These are phyloP conservation scores for Candida albicans DNA, from an alignment of 1,139 yeast species.

Conservation along the genomic window DNA sequence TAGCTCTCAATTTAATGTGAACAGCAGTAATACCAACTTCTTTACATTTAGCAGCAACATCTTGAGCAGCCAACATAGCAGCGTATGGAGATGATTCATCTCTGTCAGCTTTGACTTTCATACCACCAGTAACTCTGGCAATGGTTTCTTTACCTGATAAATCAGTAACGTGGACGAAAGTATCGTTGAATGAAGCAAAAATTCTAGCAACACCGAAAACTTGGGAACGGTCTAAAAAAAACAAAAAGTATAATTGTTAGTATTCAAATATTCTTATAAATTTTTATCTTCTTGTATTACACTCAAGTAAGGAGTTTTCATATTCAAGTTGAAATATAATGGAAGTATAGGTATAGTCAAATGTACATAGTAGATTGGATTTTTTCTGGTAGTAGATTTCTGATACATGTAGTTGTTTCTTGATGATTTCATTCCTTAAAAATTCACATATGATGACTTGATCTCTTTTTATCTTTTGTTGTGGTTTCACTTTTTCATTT, in stretches of 20 bases:
- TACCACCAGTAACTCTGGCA: slow-evolving; percentile 99
- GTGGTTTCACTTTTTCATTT: no score
- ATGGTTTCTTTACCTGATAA: slow-evolving; percentile 99
- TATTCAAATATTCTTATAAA: slow-evolving; percentile 1
- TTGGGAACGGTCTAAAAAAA: slow-evolving; percentile 47
- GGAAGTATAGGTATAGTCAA: no score
- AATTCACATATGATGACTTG: no score
- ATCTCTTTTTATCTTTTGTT: no score
- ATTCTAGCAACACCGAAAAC: slow-evolving; percentile 99
- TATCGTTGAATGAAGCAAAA: slow-evolving; percentile 99
- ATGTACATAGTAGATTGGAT: no score
- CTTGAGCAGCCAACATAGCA: slow-evolving; percentile 99
- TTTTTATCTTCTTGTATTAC: neutral
- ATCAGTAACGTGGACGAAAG: slow-evolving; percentile 99
- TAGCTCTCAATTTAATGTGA: slow-evolving; percentile 99
- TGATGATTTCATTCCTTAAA: no score
- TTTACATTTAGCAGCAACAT: slow-evolving; percentile 98
- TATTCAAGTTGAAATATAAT: no score
- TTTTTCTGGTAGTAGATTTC: no score
- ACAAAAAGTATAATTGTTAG: slow-evolving; percentile 8
- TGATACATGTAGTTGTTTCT: no score
- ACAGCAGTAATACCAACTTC: slow-evolving; percentile 99
- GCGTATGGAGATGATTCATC: slow-evolving; percentile 99
- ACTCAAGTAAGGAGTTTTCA: no score
- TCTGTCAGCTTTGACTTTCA: slow-evolving; percentile 99